phyloP scores from a whole-genome alignment of 768 basidiomycete species.

The Lactifluus volemus region DNA sequence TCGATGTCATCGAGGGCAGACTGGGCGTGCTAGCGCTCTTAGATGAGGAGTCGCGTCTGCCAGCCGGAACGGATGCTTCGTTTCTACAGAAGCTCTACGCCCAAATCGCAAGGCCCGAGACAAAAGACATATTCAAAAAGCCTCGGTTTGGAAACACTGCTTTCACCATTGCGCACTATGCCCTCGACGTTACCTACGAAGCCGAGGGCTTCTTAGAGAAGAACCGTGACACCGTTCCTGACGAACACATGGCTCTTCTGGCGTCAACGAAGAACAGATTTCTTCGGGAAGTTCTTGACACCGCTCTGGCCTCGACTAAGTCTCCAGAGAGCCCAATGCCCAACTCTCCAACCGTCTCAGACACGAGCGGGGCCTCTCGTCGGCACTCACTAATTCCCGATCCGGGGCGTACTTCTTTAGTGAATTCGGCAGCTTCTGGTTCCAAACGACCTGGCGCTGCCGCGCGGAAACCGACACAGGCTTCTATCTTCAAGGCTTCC shows the following conservation, averaged over 20 bases:
- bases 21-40: constrained; percentile 90
- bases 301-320: constrained; percentile 71
- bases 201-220: constrained; percentile 98
- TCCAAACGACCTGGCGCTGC: constrained; percentile 58
- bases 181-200: constrained; percentile 96
- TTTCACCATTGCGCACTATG: constrained; percentile 98
- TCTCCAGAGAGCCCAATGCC: constrained; percentile 59
- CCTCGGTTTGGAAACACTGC: constrained; percentile 97
- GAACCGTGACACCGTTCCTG: constrained; percentile 97
- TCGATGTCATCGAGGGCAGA: constrained; percentile 96
- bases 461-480: constrained; percentile 90
- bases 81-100: constrained; percentile 88
- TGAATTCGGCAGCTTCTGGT: constrained; percentile 40
- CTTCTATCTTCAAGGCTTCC: constrained; percentile 96
- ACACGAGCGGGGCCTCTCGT: constrained; percentile 68
- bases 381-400: constrained; percentile 83
- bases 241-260: constrained; percentile 90
- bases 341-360: constrained; percentile 67
- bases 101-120: constrained; percentile 78
- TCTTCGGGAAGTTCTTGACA: constrained; percentile 89
- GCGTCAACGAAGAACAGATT: constrained; percentile 85
- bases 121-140: constrained; percentile 91
- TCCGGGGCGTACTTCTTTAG: constrained; percentile 69
- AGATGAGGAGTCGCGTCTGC: constrained; percentile 96
- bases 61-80: constrained; percentile 84